Conservation (phyloP, 257 asterid genomes). For the Solanum appendiculatum region DNA sequence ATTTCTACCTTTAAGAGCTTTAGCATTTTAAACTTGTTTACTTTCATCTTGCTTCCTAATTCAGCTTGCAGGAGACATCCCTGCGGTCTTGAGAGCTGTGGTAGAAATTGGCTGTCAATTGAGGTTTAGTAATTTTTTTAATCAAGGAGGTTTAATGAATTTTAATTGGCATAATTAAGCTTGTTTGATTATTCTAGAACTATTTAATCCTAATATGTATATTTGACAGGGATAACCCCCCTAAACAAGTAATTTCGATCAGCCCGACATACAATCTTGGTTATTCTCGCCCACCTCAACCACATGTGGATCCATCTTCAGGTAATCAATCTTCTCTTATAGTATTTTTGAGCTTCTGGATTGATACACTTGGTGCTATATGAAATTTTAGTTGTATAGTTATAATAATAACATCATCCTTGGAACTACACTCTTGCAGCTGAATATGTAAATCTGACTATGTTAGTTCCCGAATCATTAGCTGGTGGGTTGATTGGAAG, state of each 20-base stretch:
- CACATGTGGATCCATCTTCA: constrained; percentile 56
- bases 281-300: constrained; percentile 46
- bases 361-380: constrained; percentile 19
- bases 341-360: constrained; percentile 6
- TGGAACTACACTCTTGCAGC: constrained; percentile 55
- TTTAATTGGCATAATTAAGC: background rate
- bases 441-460: constrained; percentile 65
- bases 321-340: constrained; percentile 32
- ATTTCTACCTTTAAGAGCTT: background rate
- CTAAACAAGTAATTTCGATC: constrained; percentile 80
- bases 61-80: constrained; percentile 85
- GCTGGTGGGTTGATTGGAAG: constrained; percentile 98
- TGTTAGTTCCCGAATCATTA: constrained; percentile 81
- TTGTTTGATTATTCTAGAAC: background rate
- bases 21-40: background rate
- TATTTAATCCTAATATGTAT: background rate
- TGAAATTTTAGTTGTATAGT: constrained; percentile 9
- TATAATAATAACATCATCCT: constrained; percentile 28
- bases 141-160: constrained; percentile 27
- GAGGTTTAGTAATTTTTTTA: constrained; percentile 25
- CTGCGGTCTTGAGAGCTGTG: constrained; percentile 82
- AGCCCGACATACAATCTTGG: constrained; percentile 54
- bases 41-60: background rate
- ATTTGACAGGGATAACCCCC: constrained; percentile 70
- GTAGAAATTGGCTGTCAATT: constrained; percentile 86